Evolutionary conservation across 1,139 yeast species (phyloP).

Genomic region (Scheffersomyces illinoinensis): DNA sequence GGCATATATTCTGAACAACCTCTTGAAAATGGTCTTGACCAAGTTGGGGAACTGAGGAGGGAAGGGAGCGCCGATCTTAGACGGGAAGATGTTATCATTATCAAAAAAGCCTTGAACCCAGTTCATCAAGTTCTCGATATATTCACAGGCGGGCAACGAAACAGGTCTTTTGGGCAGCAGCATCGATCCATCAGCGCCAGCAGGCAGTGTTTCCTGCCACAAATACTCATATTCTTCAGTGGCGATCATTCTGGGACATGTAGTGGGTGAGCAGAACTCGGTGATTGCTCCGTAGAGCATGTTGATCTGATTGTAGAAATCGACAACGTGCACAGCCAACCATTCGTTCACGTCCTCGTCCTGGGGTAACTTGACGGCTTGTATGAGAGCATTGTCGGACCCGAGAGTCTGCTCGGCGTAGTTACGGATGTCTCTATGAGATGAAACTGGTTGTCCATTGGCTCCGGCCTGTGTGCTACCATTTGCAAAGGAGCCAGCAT

Average conservation of each 20-base stretch:
- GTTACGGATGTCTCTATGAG: conserved; percentile 71
- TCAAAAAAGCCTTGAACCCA: conserved; percentile 93
- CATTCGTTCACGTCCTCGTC: conserved; percentile 94
- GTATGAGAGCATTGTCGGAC: conserved; percentile 83
- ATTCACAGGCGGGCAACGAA: conserved; percentile 84
- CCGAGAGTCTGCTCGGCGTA: conserved; percentile 96
- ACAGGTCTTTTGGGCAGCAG: conserved; percentile 57
- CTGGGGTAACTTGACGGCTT: conserved; percentile 90
- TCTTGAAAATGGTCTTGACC: conserved; percentile 82
- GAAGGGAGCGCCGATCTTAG: conserved; percentile 85
- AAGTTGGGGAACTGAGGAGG: conserved; percentile 68
- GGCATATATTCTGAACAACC: conserved; percentile 94
- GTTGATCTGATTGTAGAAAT: conserved; percentile 91
- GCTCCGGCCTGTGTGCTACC: conserved; percentile 5
- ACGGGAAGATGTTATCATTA: conserved; percentile 86
- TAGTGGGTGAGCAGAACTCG: conserved; percentile 88
- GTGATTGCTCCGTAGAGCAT: conserved; percentile 97
- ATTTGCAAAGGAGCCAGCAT: not conserved
- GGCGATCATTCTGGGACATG: conserved; percentile 97
- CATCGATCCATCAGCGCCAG: conserved; percentile 30
- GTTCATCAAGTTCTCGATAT: conserved; percentile 86
- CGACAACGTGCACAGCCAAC: conserved; percentile 92
- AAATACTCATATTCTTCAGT: conserved; percentile 94
- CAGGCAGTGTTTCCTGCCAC: conserved; percentile 77
- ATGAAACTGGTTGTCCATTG: conserved; percentile 45